Percentiles rank a stretch among this genome's conserved stretches.
These are phyloP conservation scores for Waitea zeae DNA, from an alignment of 1,284 basidiomycete species.

Conservation along the genomic window DNA sequence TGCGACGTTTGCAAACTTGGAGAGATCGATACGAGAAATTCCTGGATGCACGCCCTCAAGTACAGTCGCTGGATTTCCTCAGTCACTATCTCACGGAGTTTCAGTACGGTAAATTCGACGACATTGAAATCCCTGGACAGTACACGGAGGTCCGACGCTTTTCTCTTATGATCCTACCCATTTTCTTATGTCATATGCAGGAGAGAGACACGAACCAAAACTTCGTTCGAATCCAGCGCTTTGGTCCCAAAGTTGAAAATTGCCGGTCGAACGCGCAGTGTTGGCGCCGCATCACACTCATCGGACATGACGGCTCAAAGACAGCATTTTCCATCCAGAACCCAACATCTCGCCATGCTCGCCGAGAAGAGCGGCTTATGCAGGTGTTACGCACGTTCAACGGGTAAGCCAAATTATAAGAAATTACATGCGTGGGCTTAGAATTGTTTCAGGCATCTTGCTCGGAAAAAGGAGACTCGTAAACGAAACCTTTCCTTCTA, in stretches of 20 bases:
- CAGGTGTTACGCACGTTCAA: constrained; percentile 91
- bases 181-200: constrained; percentile 14
- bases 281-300: constrained; percentile 82
- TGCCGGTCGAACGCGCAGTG: constrained; percentile 74
- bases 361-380: constrained; percentile 87
- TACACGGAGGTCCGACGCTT: constrained; percentile 77
- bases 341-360: constrained; percentile 74
- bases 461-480: constrained; percentile 84
- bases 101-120: constrained; percentile 95
- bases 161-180: neutral
- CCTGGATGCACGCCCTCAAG: constrained; percentile 69
- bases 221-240: constrained; percentile 86
- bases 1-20: constrained; percentile 84
- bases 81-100: constrained; percentile 96
- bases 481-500: constrained; percentile 90
- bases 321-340: constrained; percentile 88
- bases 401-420: constrained; percentile 32
- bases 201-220: constrained; percentile 90
- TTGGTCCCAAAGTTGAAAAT: constrained; percentile 83
- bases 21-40: constrained; percentile 81
- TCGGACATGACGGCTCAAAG: constrained; percentile 83
- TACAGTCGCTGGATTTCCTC: constrained; percentile 78
- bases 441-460: constrained; percentile 39
- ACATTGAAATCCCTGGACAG: constrained; percentile 96
- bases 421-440: constrained; percentile 5